A percentile compares a stretch with the other conserved stretches of the same genome.
phyloP scores from a whole-genome alignment of 148 eudicot genomes.

The Oxyria digyna region DNA sequence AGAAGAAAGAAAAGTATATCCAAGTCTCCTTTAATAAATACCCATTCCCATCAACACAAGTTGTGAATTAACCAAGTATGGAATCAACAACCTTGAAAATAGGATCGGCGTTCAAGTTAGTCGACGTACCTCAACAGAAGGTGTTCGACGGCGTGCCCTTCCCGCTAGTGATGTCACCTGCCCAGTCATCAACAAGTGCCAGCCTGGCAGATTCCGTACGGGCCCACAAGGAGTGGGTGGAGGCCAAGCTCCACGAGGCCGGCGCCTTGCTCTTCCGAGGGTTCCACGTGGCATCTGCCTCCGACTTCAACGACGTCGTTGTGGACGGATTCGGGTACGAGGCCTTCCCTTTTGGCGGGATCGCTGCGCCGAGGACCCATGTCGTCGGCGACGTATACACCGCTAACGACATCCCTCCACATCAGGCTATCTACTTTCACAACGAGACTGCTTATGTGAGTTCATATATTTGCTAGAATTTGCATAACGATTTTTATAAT shows the following conservation, averaged over 20 bases:
- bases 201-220: not conserved
- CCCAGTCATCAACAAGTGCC: not conserved
- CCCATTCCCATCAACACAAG: too few species aligned
- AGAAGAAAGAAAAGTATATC: too few species aligned
- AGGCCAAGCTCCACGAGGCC: not conserved
- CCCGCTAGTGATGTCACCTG: not conserved
- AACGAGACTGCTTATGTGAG: not conserved
- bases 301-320: not conserved
- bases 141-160: not conserved
- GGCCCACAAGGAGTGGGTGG: slow-evolving; percentile 1
- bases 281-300: not conserved
- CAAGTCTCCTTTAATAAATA: too few species aligned
- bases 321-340: not conserved
- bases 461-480: not conserved
- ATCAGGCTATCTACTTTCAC: not conserved
- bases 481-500: too few species aligned
- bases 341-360: not conserved
- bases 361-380: not conserved
- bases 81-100: not conserved
- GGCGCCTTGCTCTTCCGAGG: not conserved
- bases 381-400: not conserved
- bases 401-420: not conserved
- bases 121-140: not conserved
- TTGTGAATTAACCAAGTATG: too few species aligned
- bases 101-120: not conserved